Base-by-base conservation (phyloP, 129 eudicot species). In the Lonicera japonica region DNA sequence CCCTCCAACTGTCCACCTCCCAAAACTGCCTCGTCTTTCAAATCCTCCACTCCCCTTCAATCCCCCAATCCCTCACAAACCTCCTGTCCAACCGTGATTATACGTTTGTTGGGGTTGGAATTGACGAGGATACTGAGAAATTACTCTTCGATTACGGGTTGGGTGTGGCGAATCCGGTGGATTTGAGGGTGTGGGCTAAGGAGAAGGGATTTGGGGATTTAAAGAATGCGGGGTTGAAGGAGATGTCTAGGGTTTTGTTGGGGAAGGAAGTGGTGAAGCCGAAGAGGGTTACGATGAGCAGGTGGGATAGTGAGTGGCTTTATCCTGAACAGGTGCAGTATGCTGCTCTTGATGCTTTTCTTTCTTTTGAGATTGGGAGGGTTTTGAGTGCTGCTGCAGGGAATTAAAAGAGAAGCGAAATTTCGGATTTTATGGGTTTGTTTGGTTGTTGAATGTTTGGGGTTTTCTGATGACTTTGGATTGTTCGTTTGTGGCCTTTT, bases 261-360 rank as follows among this genome's bases (percentile, higher is more conserved):
- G 89, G 72, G 21, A 70, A 18, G 58, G 86, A 76, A 46, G 17
- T 88, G 2, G 63, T 1, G 20, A 88, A 88, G 79, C 89, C 86
- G 14, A 78, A 24, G 61, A 16, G 11, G 2, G 60, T 81, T 11
- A 77, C 89, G 5, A 67, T 71, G 86, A 81, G 96, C 19, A 21
- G 75, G 21, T 88, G 96, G 89, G 96, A 84, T 65, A 43, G 53
- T 3, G 18, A 21, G 24, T 76, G 75, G 76, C 70, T 88, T 46
- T 43, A 24, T 45, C 65, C 48, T 19, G 54, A 39, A 0, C 96
- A 88, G 77, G 78, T 88, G 4, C 60, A 61, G 68, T 84, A 88
- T 69, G 94, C 94, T 24, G 77, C 83, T 36, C 54, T 88, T 61
- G 96, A 88, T 71, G 94, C 94, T 7, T 81, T 71, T 62, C 62